These are phyloP conservation scores for Quercus phellos DNA, from an alignment of 331 rosid species.

Conservation along the genomic window DNA sequence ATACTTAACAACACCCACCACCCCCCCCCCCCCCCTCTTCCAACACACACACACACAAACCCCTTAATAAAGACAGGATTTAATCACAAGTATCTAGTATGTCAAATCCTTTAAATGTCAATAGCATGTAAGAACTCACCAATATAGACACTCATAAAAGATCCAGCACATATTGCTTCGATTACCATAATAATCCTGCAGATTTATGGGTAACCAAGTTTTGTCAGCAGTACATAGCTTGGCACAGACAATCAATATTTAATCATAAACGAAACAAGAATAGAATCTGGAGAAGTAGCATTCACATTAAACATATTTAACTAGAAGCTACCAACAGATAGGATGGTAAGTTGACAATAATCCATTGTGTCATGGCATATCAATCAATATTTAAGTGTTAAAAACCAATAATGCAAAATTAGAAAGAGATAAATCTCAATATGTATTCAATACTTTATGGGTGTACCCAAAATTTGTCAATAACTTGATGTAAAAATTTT, in stretches of 20 bases:
- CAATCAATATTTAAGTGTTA: constrained; percentile 3
- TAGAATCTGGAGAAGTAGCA: constrained; percentile 1
- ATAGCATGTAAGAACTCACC: constrained; percentile 39
- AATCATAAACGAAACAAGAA: background rate
- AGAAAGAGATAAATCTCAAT: background rate
- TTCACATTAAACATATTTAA: background rate
- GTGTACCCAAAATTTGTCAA: background rate
- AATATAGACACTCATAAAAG: constrained; percentile 76
- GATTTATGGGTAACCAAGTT: constrained; percentile 24
- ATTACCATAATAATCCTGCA: constrained; percentile 87
- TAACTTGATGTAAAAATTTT: too few species aligned
- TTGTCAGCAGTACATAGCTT: constrained; percentile 10
- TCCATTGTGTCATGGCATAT: constrained; percentile 1
- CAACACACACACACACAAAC: background rate
- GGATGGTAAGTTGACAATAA: constrained; percentile 8
- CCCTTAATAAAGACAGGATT: background rate
- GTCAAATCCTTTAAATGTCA: constrained; percentile 3
- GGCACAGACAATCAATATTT: constrained; percentile 4
- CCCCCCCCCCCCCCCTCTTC: too few species aligned
- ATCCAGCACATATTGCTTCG: constrained; percentile 82
- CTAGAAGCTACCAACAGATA: background rate
- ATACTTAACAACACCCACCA: too few species aligned
- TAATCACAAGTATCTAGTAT: background rate
- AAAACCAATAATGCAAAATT: background rate
- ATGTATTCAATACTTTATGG: background rate